A percentile compares a stretch with the other conserved stretches of the same genome.
Evolutionary conservation across 2,329 filamentous ascomycete genomes (phyloP).

Genomic region (Aspergillus nomiae): DNA sequence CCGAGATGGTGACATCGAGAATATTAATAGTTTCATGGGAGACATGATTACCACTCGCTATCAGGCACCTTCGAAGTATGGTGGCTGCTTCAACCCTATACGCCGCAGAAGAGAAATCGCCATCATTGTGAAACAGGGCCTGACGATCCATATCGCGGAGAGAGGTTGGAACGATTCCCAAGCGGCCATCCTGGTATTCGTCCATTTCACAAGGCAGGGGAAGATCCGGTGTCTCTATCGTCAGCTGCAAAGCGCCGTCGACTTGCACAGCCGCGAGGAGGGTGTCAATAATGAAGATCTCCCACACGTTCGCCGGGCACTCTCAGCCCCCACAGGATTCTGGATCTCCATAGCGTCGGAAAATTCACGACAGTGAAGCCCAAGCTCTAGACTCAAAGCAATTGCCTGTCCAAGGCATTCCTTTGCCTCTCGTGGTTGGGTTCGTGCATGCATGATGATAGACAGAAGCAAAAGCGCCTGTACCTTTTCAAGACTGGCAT

Average conservation of each 20-base stretch:
- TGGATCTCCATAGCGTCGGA: background rate
- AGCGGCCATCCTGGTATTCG: conserved; percentile 3
- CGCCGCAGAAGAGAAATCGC: conserved; percentile 5
- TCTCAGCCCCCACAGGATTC: conserved; percentile 3
- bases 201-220: conserved; percentile 5
- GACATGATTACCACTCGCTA: background rate
- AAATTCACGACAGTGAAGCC: background rate
- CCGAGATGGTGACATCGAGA: conserved; percentile 3
- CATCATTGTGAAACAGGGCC: background rate
- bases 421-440: background rate
- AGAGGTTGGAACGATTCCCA: background rate
- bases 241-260: conserved; percentile 4
- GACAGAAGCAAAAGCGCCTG: conserved; percentile 5
- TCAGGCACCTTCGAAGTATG: conserved; percentile 11
- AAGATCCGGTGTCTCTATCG: background rate
- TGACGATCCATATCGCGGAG: background rate
- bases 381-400: background rate
- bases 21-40: background rate
- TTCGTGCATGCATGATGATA: conserved; percentile 3
- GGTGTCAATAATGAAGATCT: conserved; percentile 10
- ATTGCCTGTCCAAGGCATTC: conserved; percentile 3
- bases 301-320: conserved; percentile 14
- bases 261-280: conserved; percentile 12
- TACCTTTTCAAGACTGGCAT: background rate
- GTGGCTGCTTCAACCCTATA: conserved; percentile 9